Evolutionary conservation across 176 grass and related monocot genomes (phyloP), one percentile per base, ranked within the genome.

Genomic region (Pontederia paniculata): DNA sequence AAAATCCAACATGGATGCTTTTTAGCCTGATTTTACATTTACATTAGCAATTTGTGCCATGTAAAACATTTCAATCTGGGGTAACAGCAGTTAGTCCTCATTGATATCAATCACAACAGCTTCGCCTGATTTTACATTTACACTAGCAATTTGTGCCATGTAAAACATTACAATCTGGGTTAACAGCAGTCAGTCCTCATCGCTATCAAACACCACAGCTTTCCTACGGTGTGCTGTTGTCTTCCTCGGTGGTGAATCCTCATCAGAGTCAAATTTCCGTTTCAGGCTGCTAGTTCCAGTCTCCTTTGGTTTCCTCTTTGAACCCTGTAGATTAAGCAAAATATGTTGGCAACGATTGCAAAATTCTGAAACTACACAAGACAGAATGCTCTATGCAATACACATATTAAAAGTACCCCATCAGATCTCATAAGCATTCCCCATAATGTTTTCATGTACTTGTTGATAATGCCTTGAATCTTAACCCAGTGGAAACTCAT

Each of bases 71-170:
- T 1, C 48, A 17, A 17, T 17, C 3, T 4, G 48, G n/a, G n/a
- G 3, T 21, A 6, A 21, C 25, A 23, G 13, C 25, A 54, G 41
- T 78, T 53, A 84, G 2, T 91, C 94, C 9, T 98, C 94, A 16
- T 98, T 86, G 4, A 83, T 84, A 57, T 97, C 93, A 70, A 79
- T 84, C 49, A 98, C 66, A 2, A 93, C 70, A 8, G 75, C 55
- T 54, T 31, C 25, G 25, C 25, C 25, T 31, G 25, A 31, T 31
- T 31, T 31, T 31, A 31, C 25, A 31, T 31, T 31, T 31, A 31
- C 25, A 31, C 25, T 31, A n/a, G 25, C 25, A 31, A 2, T 31
- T 31, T 31, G 25, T 31, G 5, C 25, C 25, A 1, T 31, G 25
- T 1, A 31, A 31, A 31, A 31, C 25, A 31, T 31, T 31, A 5